These are phyloP conservation scores for Dictyostelium capitatum DNA, from an alignment of 78 protist genomes.

Conservation along the genomic window DNA sequence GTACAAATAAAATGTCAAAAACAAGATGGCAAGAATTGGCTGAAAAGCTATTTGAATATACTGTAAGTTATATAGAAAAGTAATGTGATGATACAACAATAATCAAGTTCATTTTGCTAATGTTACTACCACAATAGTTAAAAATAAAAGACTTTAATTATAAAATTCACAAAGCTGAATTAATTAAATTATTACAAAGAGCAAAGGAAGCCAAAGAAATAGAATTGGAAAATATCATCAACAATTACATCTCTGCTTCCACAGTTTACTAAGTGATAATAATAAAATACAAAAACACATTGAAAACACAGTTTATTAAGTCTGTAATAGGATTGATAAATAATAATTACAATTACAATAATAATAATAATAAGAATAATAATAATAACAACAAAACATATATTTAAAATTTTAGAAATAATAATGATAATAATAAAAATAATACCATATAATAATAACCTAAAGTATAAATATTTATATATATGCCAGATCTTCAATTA, in stretches of 20 bases:
- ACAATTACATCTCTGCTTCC: constrained; percentile 18
- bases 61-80: neutral
- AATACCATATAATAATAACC: no score
- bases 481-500: no score
- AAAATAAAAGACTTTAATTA: constrained; percentile 16
- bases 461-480: no score
- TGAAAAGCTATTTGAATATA: constrained; percentile 29
- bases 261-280: neutral
- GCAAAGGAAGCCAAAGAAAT: neutral
- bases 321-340: constrained; percentile 19
- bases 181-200: neutral
- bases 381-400: neutral
- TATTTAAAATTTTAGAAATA: neutral
- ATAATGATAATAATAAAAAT: no score
- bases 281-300: no score
- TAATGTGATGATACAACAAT: neutral
- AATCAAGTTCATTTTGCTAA: neutral
- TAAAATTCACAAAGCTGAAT: neutral
- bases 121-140: neutral
- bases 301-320: no score
- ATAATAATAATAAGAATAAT: neutral
- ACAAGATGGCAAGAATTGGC: constrained; percentile 72
- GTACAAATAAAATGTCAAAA: neutral
- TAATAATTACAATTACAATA: neutral
- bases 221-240: constrained; percentile 55